Conservation (phyloP, 495 filamentous ascomycete genomes). For the Letharia columbiana region DNA sequence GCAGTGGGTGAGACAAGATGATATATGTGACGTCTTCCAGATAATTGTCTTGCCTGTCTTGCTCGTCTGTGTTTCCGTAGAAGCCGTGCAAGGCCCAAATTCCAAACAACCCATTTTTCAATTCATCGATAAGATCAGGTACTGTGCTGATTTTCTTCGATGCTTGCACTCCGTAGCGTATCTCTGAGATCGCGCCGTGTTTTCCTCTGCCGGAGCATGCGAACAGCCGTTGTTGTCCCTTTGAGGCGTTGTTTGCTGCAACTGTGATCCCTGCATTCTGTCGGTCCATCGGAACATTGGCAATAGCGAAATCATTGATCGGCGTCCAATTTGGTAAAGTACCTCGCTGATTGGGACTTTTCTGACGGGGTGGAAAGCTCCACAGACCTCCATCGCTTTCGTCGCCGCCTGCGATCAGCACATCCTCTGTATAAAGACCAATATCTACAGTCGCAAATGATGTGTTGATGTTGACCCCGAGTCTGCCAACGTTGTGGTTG, state of each 20-base stretch:
- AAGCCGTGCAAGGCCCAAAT: slow-evolving; percentile 36
- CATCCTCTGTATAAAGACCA: slow-evolving; percentile 49
- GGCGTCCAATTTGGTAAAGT: slow-evolving; percentile 81
- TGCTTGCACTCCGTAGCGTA: slow-evolving; percentile 63
- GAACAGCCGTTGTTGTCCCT: slow-evolving; percentile 43
- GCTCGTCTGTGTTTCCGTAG: slow-evolving; percentile 4
- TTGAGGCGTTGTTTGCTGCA: neutral
- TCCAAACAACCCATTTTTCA: slow-evolving; percentile 33
- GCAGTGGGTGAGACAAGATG: slow-evolving; percentile 14
- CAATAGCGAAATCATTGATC: slow-evolving; percentile 57
- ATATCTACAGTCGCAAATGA: slow-evolving; percentile 56
- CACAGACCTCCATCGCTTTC: slow-evolving; percentile 73
- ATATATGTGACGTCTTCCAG: slow-evolving; percentile 20
- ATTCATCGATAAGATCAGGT: slow-evolving; percentile 44
- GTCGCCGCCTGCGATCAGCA: slow-evolving; percentile 73
- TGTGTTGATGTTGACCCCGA: slow-evolving; percentile 53
- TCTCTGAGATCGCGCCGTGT: slow-evolving; percentile 58
- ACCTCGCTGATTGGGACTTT: slow-evolving; percentile 40
- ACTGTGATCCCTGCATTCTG: neutral
- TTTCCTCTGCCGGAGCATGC: slow-evolving; percentile 49
- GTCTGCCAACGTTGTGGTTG: slow-evolving; percentile 46
- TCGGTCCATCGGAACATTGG: slow-evolving; percentile 18
- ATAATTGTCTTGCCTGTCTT: neutral
- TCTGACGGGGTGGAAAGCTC: slow-evolving; percentile 45
- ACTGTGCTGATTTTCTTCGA: slow-evolving; percentile 32